Evolutionary conservation across 148 eudicot genomes (phyloP).

Genomic region (Diospyros kaki): DNA sequence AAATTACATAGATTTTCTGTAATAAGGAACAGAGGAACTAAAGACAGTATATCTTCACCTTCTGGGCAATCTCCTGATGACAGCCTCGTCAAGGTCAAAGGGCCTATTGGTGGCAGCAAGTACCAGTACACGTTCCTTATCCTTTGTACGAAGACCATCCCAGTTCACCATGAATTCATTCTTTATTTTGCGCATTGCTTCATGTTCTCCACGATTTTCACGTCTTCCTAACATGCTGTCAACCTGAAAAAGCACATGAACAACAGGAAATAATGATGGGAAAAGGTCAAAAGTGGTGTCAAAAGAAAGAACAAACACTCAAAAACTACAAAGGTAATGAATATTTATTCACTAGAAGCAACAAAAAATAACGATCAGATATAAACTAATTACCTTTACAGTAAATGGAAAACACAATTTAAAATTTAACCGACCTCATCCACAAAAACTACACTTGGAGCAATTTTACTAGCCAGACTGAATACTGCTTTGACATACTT

Average conservation of each 20-base stretch:
- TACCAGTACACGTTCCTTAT: slow-evolving; percentile 82
- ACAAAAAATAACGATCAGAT: too few relatives aligned
- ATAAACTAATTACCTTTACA: too few relatives aligned
- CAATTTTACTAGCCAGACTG: slow-evolving; percentile 89
- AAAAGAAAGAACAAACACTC: too few relatives aligned
- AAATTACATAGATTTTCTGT: too few relatives aligned
- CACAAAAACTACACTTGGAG: slow-evolving; percentile 96
- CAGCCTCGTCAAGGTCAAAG: slow-evolving; percentile 98
- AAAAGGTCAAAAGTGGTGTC: too few relatives aligned
- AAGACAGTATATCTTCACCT: slow-evolving; percentile 37
- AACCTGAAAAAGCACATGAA: slow-evolving; percentile 36
- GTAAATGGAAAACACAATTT: slow-evolving; percentile 12
- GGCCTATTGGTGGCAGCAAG: slow-evolving; percentile 99
- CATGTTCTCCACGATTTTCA: slow-evolving; percentile 95
- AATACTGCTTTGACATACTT: slow-evolving; percentile 98
- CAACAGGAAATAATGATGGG: too few relatives aligned
- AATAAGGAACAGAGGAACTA: too few relatives aligned
- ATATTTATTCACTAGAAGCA: too few relatives aligned
- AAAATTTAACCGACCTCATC: slow-evolving; percentile 56
- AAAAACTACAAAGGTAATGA: too few relatives aligned
- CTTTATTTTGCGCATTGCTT: slow-evolving; percentile 98
- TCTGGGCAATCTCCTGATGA: slow-evolving; percentile 84
- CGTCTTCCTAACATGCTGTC: slow-evolving; percentile 97
- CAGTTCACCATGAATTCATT: slow-evolving; percentile 97
- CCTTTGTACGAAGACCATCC: slow-evolving; percentile 97